Evolutionary conservation across 2,329 filamentous ascomycete species (phyloP).

Genomic region (Aspergillus intermedius): DNA sequence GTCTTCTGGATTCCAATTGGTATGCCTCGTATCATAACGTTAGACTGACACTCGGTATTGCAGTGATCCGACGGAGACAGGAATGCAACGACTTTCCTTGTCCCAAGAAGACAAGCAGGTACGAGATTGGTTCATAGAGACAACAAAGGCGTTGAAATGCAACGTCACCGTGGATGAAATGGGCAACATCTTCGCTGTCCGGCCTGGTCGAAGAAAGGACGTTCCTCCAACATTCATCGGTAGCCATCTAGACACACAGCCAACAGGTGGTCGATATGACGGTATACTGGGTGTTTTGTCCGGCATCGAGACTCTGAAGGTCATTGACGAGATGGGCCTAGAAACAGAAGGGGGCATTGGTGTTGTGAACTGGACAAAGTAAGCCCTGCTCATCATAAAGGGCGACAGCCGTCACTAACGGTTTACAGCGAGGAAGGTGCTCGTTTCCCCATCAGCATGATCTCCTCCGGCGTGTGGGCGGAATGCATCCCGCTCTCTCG

Average conservation of each 20-base stretch:
- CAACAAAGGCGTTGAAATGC: slow-evolving; percentile 59
- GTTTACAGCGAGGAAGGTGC: slow-evolving; percentile 66
- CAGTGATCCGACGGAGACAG: slow-evolving; percentile 53
- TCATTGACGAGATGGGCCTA: slow-evolving; percentile 60
- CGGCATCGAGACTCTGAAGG: slow-evolving; percentile 65
- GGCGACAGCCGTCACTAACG: slow-evolving; percentile 9
- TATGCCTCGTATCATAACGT: too few species aligned
- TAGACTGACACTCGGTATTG: too few species aligned
- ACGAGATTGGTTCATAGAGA: slow-evolving; percentile 68
- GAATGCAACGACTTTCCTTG: slow-evolving; percentile 69
- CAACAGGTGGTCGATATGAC: slow-evolving; percentile 40
- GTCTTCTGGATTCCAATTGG: too few species aligned
- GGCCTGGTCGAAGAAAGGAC: slow-evolving; percentile 53
- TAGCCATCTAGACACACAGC: slow-evolving; percentile 62
- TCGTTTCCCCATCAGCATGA: slow-evolving; percentile 69
- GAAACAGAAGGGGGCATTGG: slow-evolving; percentile 67
- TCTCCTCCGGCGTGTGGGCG: slow-evolving; percentile 70
- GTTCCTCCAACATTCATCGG: slow-evolving; percentile 62
- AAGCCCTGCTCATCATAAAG: slow-evolving; percentile 1
- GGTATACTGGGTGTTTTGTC: slow-evolving; percentile 70
- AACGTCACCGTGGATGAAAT: slow-evolving; percentile 63
- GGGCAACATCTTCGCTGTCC: slow-evolving; percentile 73
- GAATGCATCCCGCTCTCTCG: slow-evolving; percentile 57
- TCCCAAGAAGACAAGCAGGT: slow-evolving; percentile 65
- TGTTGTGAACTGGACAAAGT: slow-evolving; percentile 55